Evolutionary conservation across 108 stramenopile species (phyloP).

Genomic region (Pseudonitzschia delicatissima): DNA sequence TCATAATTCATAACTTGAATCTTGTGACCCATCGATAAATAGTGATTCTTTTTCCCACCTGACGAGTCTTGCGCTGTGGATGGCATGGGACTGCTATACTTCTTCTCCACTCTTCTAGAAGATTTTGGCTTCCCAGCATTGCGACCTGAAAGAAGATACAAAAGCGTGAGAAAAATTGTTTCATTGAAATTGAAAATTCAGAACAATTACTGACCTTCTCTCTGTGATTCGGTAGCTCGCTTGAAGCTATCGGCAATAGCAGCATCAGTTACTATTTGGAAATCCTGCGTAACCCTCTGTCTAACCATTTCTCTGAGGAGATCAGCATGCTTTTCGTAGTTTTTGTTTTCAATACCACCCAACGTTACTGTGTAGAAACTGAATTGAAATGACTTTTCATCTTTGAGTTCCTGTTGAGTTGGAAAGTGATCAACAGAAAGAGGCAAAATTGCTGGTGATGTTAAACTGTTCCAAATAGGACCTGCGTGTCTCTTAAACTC

Average conservation of each 20-base stretch:
- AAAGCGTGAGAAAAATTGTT: not conserved
- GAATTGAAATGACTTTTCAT: conserved; percentile 63
- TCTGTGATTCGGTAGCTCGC: conserved; percentile 39
- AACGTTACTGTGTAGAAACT: conserved; percentile 76
- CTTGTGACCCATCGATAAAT: conserved; percentile 43
- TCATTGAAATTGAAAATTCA: not conserved
- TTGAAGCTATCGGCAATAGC: conserved; percentile 48
- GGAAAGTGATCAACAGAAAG: conserved; percentile 94
- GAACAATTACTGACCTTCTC: conserved; percentile 18
- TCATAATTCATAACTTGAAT: conserved; percentile 69
- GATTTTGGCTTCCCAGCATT: conserved; percentile 8
- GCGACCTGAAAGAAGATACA: not conserved
- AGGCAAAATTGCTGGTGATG: conserved; percentile 94
- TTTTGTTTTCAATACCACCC: conserved; percentile 66
- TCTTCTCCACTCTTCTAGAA: not conserved
- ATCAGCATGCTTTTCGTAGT: conserved; percentile 73
- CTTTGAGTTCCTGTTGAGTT: conserved; percentile 75
- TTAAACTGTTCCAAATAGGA: conserved; percentile 94
- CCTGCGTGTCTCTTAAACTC: conserved; percentile 84
- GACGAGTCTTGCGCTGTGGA: not conserved
- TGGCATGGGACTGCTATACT: not conserved
- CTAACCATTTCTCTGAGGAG: conserved; percentile 88
- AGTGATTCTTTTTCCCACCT: conserved; percentile 3
- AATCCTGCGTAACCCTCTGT: conserved; percentile 79
- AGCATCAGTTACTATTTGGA: conserved; percentile 70